Evolutionary conservation across 2,329 filamentous ascomycete species (phyloP), one percentile per base, ranked within the genome.

Genomic region (Cladophialophora exuberans): DNA sequence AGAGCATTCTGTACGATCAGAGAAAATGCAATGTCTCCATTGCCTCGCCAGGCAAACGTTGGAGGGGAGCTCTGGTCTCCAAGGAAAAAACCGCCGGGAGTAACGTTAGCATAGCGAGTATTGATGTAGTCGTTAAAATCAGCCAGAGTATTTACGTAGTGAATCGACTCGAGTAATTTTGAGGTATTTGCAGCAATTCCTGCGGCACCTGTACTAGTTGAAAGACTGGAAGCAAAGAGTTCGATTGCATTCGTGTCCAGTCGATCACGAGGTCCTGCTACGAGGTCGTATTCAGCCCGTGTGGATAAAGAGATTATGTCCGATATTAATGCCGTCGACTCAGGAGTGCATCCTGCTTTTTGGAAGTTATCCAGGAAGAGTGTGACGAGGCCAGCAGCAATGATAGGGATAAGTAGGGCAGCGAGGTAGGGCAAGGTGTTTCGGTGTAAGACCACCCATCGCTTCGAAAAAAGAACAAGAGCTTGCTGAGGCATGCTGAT

Each of bases 21-120:
- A 1, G 71, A 57, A 35, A 74, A 75, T 17, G 84, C 80, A 20
- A 93, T 74, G 4, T 81, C 77, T 7, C 79, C 72, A 63, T 89
- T 85, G 10, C 82, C 88, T 56, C 82, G 77, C 74, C 89, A 96
- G 1, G 87, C 85, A 59, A 94, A 78, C 0, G 86, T 86, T 1
- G 89, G 84, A 1, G 77, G 70, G 1, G 79, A 80, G 30, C 69
- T 75, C 15, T 75, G 74, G 50, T 87, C 82, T 17, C 85, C 86
- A 1, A 95, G 74, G 77, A 89, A 96, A 67, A 94, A 82, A 0
- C 87, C 91, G n/a, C 87, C 89, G 0, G 89, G 90, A 0, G 83
- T 87, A 35, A 93, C 79, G 48, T 85, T 86, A 46, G 75, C 79
- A 67, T 86, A 90, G 28, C 85, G 79, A 5, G 77, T 72, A 3